A percentile compares a stretch with the other conserved stretches of the same genome.
Conservation (phyloP, 805 yeast genomes). For the Yamadazyma phyllophila region DNA sequence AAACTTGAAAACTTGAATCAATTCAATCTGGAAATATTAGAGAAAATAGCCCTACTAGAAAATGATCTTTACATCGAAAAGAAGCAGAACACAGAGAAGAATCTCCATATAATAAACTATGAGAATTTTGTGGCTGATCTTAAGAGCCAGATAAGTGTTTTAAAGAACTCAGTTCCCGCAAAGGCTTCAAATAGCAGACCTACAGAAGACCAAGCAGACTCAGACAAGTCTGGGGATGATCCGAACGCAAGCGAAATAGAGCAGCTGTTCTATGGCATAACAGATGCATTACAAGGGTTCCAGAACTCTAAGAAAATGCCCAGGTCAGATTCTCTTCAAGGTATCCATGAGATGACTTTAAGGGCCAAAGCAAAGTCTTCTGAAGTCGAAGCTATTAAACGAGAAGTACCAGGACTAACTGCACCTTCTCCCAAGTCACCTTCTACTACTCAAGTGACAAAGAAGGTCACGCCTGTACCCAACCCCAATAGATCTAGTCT, state of each 20-base stretch:
- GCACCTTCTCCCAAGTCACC: conserved; percentile 19
- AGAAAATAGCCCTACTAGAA: conserved; percentile 41
- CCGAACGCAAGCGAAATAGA: conserved; percentile 13
- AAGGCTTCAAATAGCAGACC: neutral
- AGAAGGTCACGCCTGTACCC: conserved; percentile 1
- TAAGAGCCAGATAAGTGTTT: neutral
- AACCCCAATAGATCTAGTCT: neutral
- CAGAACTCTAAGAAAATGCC: conserved; percentile 11
- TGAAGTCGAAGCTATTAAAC: conserved; percentile 11
- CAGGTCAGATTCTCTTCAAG: conserved; percentile 30
- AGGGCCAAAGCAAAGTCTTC: conserved; percentile 13
- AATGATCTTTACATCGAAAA: conserved; percentile 35
- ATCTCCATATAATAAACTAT: conserved; percentile 28
- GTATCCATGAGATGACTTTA: conserved; percentile 28
- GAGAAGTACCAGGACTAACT: conserved; percentile 9
- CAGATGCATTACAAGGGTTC: conserved; percentile 29
- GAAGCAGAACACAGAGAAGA: conserved; percentile 22
- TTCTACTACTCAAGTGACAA: conserved; percentile 20
- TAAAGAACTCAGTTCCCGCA: conserved; percentile 1
- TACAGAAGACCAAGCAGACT: neutral
- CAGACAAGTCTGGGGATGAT: neutral
- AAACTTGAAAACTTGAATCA: conserved; percentile 35
- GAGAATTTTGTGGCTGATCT: conserved; percentile 28
- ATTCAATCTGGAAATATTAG: conserved; percentile 41
- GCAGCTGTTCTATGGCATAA: conserved; percentile 23